Base-by-base conservation (phyloP, 441 rosid species). In the Jatropha multifida region DNA sequence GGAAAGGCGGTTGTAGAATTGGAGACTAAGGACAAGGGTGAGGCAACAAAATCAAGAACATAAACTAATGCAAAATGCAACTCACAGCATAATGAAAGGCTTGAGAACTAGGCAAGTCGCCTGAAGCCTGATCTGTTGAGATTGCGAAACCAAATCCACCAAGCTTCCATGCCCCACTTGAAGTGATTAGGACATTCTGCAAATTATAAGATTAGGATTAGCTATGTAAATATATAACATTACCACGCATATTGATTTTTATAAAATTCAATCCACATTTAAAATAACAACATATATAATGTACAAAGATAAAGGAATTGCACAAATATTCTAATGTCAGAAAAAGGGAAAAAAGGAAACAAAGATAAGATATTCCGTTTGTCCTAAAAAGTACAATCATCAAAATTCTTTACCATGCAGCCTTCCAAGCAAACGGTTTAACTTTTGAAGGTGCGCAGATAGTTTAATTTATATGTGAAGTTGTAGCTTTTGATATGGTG, bases 131-230 rank as follows among this genome's bases (percentile, higher is more conserved):
- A 76, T 92, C 92, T 40, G 83, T 81, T 77, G 97, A 73, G 81
- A 91, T 78, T 72, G 98, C 90, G 87, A 92, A 92, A 68, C 97
- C 90, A 84, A 96, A 96, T 76, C 99, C 99, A 68, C 93, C 91
- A 80, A 96, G 97, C 84, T 96, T 96, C 98, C 99, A 96, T 26
- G 98, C 97, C 75, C 99, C 99, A 84, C 83, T 84, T 51, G 93
- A 88, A 40, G 99, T 96, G 77, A 96, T 88, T 65, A 92, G 81
- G 76, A 93, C 85, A 86, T 92, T 96, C 99, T 93, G 94, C 82
- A 81, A 73, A 64, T 49, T 41, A 76, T 27, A 69, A 49, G 78
- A 12, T 68, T 40, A 38, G 20, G 11, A 64, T 71, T 65, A 71
- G 12, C 38, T 74, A 10, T 23, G 17, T 37, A 26, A 70, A 68